A percentile compares a stretch with the other conserved stretches of the same genome.
Evolutionary conservation across 495 filamentous ascomycete species (phyloP).

Genomic region (Cercophora samala): DNA sequence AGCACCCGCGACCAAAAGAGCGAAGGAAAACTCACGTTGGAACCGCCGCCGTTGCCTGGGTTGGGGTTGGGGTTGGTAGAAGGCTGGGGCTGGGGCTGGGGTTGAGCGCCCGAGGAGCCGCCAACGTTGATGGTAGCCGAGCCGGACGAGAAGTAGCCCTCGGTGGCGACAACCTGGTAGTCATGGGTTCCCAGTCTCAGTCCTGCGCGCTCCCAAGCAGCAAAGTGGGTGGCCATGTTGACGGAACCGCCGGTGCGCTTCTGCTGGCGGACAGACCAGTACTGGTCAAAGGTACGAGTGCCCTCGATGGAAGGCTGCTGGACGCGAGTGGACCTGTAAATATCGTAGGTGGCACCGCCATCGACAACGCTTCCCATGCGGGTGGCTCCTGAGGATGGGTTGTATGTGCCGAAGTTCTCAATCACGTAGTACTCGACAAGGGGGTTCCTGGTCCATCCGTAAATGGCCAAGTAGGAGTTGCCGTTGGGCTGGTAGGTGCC

Average conservation of each 20-base stretch:
- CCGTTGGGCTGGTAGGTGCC: slow-evolving; percentile 45
- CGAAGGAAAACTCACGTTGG: slow-evolving; percentile 13
- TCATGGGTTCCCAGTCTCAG: slow-evolving; percentile 53
- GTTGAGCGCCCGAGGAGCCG: slow-evolving; percentile 12
- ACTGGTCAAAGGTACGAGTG: slow-evolving; percentile 57
- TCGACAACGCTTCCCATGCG: slow-evolving; percentile 52
- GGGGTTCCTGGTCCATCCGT: slow-evolving; percentile 58
- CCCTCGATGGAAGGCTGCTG: slow-evolving; percentile 59
- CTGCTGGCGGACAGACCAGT: slow-evolving; percentile 53
- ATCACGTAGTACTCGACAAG: slow-evolving; percentile 63
- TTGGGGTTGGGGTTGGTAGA: neutral
- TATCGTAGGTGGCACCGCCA: slow-evolving; percentile 62
- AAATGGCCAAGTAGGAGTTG: slow-evolving; percentile 52
- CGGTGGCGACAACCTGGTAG: slow-evolving; percentile 58
- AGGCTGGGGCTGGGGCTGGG: slow-evolving; percentile 10
- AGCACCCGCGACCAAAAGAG: neutral
- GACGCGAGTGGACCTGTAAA: slow-evolving; percentile 56
- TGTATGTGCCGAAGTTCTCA: slow-evolving; percentile 55
- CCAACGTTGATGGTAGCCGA: slow-evolving; percentile 49
- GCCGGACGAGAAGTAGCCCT: slow-evolving; percentile 54
- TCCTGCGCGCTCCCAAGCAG: slow-evolving; percentile 54
- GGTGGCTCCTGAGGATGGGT: slow-evolving; percentile 49
- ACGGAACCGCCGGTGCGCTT: slow-evolving; percentile 52
- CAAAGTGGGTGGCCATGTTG: slow-evolving; percentile 57
- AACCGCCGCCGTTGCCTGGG: neutral